Evolutionary conservation across 768 basidiomycete genomes (phyloP).

Genomic region (Russula dissimulans): DNA sequence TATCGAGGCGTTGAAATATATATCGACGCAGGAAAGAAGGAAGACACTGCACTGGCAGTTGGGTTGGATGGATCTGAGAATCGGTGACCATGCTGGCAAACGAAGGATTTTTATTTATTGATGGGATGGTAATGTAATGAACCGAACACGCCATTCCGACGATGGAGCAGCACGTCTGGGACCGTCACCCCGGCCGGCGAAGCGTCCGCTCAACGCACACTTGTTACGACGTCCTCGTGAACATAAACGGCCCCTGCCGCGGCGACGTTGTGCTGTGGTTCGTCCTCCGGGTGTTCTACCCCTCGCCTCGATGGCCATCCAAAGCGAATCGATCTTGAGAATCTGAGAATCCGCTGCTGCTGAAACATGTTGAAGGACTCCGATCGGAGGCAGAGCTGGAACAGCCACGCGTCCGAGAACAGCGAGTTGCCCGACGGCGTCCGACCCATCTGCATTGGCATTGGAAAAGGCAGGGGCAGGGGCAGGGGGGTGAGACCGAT

Average conservation of each 20-base stretch:
- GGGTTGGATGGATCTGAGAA: constrained; percentile 60
- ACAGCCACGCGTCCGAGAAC: constrained; percentile 22
- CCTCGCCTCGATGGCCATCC: constrained; percentile 41
- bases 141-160: constrained; percentile 53
- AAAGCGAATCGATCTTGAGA: constrained; percentile 36
- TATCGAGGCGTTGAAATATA: constrained; percentile 23
- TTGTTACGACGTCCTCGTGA: constrained; percentile 38
- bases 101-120: constrained; percentile 51
- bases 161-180: too few species aligned
- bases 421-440: constrained; percentile 25
- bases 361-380: constrained; percentile 23
- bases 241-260: constrained; percentile 48
- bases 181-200: constrained; percentile 19
- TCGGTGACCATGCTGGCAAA: constrained; percentile 61
- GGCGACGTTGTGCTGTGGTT: constrained; percentile 56
- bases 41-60: constrained; percentile 14
- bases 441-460: background rate
- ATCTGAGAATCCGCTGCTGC: constrained; percentile 27
- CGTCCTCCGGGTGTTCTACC: constrained; percentile 46
- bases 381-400: too few species aligned
- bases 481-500: constrained; percentile 21
- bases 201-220: constrained; percentile 30
- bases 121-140: too few species aligned
- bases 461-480: constrained; percentile 24
- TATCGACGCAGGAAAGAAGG: constrained; percentile 30